Evolutionary conservation across 352 stramenopile genomes (phyloP).

Genomic region (Peronospora tabacina): DNA sequence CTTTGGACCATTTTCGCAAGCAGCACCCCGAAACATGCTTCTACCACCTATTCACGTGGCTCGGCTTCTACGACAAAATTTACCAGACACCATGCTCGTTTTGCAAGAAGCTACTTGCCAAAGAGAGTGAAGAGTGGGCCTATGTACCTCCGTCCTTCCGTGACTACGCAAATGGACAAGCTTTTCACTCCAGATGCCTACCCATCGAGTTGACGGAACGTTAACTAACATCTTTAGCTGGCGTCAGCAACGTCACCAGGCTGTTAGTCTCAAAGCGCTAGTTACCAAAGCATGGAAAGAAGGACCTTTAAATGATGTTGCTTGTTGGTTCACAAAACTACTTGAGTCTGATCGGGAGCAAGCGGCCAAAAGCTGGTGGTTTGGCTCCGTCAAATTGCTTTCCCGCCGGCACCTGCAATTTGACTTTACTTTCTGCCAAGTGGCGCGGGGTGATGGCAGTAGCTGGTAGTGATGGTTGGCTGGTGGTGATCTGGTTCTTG

Average conservation of each 20-base stretch:
- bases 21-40: constrained; percentile 83
- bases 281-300: constrained; percentile 4
- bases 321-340: constrained; percentile 12
- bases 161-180: constrained; percentile 73
- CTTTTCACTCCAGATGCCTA: constrained; percentile 80
- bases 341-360: constrained; percentile 64
- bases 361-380: constrained; percentile 30
- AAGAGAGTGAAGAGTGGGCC: constrained; percentile 72
- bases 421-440: constrained; percentile 38
- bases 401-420: constrained; percentile 23
- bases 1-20: constrained; percentile 75
- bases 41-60: constrained; percentile 82
- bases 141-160: constrained; percentile 81
- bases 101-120: constrained; percentile 81
- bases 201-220: constrained; percentile 35
- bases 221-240: neutral
- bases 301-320: neutral
- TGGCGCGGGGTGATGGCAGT: constrained; percentile 42
- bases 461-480: constrained; percentile 24
- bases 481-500: constrained; percentile 29
- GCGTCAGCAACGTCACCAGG: neutral
- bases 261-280: neutral
- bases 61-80: constrained; percentile 84
- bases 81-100: constrained; percentile 80
- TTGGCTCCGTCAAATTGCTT: constrained; percentile 9